Evolutionary conservation across 1,284 basidiomycete genomes (phyloP).

Genomic region (Leccinum cinnamomeum): DNA sequence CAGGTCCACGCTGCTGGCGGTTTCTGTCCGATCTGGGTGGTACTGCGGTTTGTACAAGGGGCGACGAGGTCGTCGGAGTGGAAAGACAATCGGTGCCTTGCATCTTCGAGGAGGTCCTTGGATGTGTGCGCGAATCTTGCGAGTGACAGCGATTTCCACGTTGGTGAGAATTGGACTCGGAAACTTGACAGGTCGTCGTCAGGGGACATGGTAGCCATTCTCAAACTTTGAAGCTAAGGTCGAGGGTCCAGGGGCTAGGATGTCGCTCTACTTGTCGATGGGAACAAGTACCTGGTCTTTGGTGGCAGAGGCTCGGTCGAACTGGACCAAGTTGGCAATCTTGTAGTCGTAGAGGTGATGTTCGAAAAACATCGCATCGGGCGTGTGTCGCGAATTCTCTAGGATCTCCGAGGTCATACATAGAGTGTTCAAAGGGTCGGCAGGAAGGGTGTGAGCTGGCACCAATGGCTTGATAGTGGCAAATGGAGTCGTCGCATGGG

Average conservation of each 20-base stretch:
- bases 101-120: neutral
- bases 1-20: no score
- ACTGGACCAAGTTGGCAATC: neutral
- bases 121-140: neutral
- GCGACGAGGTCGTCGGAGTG: neutral
- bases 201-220: neutral
- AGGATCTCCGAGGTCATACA: no score
- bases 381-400: no score
- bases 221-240: neutral
- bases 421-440: no score
- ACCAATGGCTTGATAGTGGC: no score
- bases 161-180: neutral
- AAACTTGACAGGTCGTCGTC: neutral
- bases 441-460: no score
- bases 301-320: neutral
- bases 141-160: neutral
- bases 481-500: no score
- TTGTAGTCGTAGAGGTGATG: neutral
- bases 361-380: neutral
- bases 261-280: neutral
- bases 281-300: neutral
- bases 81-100: neutral
- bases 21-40: neutral
- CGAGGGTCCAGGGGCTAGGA: neutral
- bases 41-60: neutral